These are phyloP conservation scores for Holtermannia corniformis DNA, from an alignment of 768 basidiomycete genomes.

Conservation along the genomic window DNA sequence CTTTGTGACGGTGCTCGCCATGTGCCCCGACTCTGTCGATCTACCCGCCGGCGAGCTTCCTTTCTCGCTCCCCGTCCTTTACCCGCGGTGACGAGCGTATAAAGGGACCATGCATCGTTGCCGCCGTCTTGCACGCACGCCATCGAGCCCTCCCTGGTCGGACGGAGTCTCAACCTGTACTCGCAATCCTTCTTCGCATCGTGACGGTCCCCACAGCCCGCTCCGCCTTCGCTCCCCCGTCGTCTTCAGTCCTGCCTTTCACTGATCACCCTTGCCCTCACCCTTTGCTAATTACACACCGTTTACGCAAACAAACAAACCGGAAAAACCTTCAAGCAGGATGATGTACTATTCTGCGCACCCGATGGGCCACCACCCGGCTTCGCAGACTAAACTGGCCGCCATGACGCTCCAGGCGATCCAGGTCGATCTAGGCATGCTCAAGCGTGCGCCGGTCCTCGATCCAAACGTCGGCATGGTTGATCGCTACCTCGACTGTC, in stretches of 20 bases:
- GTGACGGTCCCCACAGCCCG: too few relatives aligned
- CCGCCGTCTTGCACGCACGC: too few relatives aligned
- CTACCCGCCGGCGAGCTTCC: background rate
- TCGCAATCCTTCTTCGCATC: too few relatives aligned
- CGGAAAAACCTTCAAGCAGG: background rate
- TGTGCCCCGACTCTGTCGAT: background rate
- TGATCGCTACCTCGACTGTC: slow-evolving; percentile 25
- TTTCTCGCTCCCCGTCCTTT: background rate
- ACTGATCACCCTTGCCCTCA: too few relatives aligned
- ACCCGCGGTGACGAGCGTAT: too few relatives aligned
- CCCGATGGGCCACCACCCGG: slow-evolving; percentile 32
- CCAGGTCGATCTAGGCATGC: slow-evolving; percentile 25
- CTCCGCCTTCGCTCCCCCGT: too few relatives aligned
- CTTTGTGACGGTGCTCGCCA: slow-evolving; percentile 1
- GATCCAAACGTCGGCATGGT: slow-evolving; percentile 1
- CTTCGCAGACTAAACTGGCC: slow-evolving; percentile 28
- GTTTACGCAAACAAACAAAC: too few relatives aligned
- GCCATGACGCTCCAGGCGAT: slow-evolving; percentile 22
- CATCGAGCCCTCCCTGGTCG: too few relatives aligned
- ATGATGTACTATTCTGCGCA: slow-evolving; percentile 33
- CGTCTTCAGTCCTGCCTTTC: too few relatives aligned
- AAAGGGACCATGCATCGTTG: too few relatives aligned
- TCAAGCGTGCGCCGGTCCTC: slow-evolving; percentile 23
- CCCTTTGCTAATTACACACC: too few relatives aligned
- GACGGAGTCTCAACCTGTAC: too few relatives aligned